Evolutionary conservation across 306 rosid genomes (phyloP).

Genomic region (Alnus rubra): DNA sequence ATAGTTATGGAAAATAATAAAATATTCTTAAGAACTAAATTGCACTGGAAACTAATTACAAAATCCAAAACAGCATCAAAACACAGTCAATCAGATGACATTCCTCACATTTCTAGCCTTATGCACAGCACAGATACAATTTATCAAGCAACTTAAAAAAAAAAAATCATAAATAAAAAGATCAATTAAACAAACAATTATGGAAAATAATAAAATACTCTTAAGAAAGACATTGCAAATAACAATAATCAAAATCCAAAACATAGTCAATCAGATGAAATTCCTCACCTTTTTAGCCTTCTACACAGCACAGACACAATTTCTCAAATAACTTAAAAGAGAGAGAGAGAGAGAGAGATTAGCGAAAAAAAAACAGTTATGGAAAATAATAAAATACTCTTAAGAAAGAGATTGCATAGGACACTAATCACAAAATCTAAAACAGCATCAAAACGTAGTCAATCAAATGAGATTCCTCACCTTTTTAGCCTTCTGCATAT

Average conservation of each 20-base stretch:
- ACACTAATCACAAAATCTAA: too few species aligned
- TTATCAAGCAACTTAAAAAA: background rate
- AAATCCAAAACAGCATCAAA: background rate
- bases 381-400: too few species aligned
- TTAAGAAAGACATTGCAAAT: background rate
- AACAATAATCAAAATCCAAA: background rate
- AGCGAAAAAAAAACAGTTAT: too few species aligned
- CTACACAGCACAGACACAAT: background rate
- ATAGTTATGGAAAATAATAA: background rate
- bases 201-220: background rate
- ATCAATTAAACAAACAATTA: background rate
- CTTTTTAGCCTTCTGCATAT: too few species aligned
- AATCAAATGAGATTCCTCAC: too few species aligned
- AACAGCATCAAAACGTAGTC: too few species aligned
- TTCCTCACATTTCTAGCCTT: slow-evolving; percentile 40
- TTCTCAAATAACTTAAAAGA: too few species aligned
- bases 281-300: slow-evolving; percentile 43
- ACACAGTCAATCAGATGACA: slow-evolving; percentile 23
- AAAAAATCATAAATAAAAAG: background rate
- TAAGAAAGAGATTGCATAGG: too few species aligned
- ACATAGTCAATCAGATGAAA: slow-evolving; percentile 23
- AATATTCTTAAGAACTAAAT: background rate
- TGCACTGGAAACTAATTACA: background rate
- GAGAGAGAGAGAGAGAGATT: too few species aligned
- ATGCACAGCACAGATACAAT: background rate